phyloP scores from a whole-genome alignment of 345 rosid genomes.

The Microcos paniculata region DNA sequence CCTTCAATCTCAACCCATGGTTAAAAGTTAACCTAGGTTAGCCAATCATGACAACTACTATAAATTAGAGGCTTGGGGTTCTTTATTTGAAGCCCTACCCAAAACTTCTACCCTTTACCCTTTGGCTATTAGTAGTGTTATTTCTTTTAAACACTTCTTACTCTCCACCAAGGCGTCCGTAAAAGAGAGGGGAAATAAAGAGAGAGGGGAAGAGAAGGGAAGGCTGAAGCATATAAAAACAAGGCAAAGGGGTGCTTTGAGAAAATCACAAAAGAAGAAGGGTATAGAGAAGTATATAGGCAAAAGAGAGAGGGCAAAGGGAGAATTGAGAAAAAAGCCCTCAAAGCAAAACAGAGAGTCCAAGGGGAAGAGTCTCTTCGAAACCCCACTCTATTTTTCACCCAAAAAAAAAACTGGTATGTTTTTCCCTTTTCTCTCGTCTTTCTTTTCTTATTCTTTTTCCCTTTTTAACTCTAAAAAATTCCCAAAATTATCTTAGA shows the following conservation, averaged over 20 bases:
- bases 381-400: constrained; percentile 19
- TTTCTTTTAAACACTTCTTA: not conserved
- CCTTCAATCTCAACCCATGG: constrained; percentile 20
- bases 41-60: constrained; percentile 17
- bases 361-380: constrained; percentile 4
- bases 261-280: not conserved
- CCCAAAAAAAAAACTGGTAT: constrained; percentile 5
- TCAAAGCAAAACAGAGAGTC: constrained; percentile 14
- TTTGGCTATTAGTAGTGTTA: not conserved
- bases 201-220: not conserved
- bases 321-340: not conserved
- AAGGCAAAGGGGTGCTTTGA: not conserved
- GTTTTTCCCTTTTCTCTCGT: not conserved
- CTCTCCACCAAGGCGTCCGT: not conserved
- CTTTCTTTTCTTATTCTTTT: not conserved
- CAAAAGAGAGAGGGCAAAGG: constrained; percentile 12
- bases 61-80: constrained; percentile 17
- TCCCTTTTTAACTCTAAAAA: not conserved
- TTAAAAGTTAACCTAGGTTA: constrained; percentile 28
- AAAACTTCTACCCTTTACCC: not conserved
- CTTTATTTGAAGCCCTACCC: not conserved
- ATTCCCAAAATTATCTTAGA: not conserved
- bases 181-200: not conserved
- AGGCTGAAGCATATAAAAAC: not conserved
- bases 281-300: constrained; percentile 1